Conservation (phyloP, 2,329 filamentous ascomycete genomes). For the Ophiostoma populinum region DNA sequence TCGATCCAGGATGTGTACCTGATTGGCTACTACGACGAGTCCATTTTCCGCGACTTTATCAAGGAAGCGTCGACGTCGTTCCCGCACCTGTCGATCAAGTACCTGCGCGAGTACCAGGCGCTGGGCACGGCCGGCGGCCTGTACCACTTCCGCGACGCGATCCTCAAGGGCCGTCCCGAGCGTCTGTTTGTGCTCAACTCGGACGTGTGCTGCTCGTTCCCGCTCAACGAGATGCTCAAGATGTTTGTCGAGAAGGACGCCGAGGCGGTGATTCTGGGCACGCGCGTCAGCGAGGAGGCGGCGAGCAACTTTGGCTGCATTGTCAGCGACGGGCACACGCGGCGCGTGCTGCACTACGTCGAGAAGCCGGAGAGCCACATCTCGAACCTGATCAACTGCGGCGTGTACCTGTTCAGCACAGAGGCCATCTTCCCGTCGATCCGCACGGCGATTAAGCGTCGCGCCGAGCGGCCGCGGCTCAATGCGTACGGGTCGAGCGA, state of each 20-base stretch:
- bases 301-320: conserved; percentile 97
- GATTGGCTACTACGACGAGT: conserved; percentile 97
- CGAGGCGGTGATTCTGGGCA: conserved; percentile 91
- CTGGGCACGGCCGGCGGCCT: conserved; percentile 89
- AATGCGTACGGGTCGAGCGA: conserved; percentile 93
- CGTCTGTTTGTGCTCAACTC: conserved; percentile 95
- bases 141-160: conserved; percentile 98
- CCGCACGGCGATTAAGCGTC: conserved; percentile 84
- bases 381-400: conserved; percentile 97
- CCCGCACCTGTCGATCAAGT: conserved; percentile 78
- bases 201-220: conserved; percentile 97
- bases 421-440: conserved; percentile 96
- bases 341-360: conserved; percentile 94
- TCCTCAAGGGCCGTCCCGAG: conserved; percentile 87
- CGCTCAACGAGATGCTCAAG: conserved; percentile 84
- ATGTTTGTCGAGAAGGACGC: conserved; percentile 90
- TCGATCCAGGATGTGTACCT: conserved; percentile 91
- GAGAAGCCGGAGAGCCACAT: conserved; percentile 98
- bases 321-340: conserved; percentile 82
- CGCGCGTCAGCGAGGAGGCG: conserved; percentile 74
- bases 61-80: conserved; percentile 75
- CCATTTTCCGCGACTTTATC: conserved; percentile 94
- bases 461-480: conserved; percentile 76
- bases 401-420: conserved; percentile 91
- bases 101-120: conserved; percentile 93